These are phyloP conservation scores for Celoporthe dispersa DNA, from an alignment of 2,329 filamentous ascomycete genomes.

Conservation along the genomic window DNA sequence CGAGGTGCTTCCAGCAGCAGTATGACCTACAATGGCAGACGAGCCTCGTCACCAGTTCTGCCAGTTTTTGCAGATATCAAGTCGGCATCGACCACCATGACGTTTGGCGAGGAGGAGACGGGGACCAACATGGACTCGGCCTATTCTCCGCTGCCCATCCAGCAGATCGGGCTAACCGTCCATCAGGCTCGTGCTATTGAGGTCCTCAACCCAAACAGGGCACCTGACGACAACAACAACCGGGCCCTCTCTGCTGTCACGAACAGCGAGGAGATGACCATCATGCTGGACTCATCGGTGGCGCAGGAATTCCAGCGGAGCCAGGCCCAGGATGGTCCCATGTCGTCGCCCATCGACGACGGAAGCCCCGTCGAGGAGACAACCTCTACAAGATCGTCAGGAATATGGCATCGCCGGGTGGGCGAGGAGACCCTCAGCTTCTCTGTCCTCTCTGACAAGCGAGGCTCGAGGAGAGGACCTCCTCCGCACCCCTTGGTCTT, in stretches of 20 bases:
- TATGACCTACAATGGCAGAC: constrained; percentile 41
- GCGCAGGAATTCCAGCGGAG: constrained; percentile 30
- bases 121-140: constrained; percentile 55
- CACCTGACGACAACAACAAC: constrained; percentile 26
- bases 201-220: constrained; percentile 34
- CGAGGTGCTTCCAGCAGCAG: constrained; percentile 14
- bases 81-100: constrained; percentile 39
- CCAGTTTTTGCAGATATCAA: constrained; percentile 41
- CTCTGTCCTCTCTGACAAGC: constrained; percentile 54
- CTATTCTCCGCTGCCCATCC: constrained; percentile 52
- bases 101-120: constrained; percentile 48
- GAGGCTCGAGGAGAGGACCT: constrained; percentile 54
- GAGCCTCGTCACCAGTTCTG: constrained; percentile 56
- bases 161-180: constrained; percentile 49
- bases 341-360: constrained; percentile 28
- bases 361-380: constrained; percentile 30
- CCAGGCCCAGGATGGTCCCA: not conserved
- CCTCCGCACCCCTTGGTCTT: constrained; percentile 62
- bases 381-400: constrained; percentile 32
- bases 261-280: constrained; percentile 45
- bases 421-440: constrained; percentile 65
- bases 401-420: constrained; percentile 59
- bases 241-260: constrained; percentile 34
- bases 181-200: constrained; percentile 48
- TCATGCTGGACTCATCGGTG: constrained; percentile 49